Evolutionary conservation across 768 basidiomycete species (phyloP).

Genomic region (Lactarius psammicola): DNA sequence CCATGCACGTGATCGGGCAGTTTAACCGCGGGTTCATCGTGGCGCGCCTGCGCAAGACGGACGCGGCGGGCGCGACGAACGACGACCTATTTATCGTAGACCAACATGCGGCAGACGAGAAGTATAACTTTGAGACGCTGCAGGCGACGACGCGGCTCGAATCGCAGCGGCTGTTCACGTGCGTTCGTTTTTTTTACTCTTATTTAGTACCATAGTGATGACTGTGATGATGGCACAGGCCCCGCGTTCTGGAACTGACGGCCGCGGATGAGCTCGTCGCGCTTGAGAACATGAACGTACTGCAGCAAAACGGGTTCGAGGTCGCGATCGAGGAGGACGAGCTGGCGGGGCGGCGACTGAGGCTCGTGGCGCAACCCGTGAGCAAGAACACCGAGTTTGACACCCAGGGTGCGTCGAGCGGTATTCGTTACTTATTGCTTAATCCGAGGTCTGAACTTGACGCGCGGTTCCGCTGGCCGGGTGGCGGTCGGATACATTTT

Average conservation of each 20-base stretch:
- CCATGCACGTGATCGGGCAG: conserved; percentile 87
- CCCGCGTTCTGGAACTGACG: conserved; percentile 74
- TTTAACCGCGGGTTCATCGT: conserved; percentile 97
- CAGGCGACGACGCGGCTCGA: conserved; percentile 89
- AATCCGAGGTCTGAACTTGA: conserved; percentile 4
- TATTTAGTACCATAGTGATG: background rate
- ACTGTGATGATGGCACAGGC: conserved; percentile 44
- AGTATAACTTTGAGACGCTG: conserved; percentile 95
- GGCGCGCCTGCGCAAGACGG: conserved; percentile 54
- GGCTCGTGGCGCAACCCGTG: conserved; percentile 78
- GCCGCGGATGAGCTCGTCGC: conserved; percentile 89
- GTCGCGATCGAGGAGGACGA: conserved; percentile 54
- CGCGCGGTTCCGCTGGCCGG: background rate
- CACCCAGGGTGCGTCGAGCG: conserved; percentile 61
- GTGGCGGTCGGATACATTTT: too few relatives aligned
- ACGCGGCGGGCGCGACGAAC: conserved; percentile 33
- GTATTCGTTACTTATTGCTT: background rate
- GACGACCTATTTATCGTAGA: conserved; percentile 97
- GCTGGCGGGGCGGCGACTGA: conserved; percentile 47
- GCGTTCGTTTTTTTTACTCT: conserved; percentile 31
- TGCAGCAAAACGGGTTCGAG: conserved; percentile 89
- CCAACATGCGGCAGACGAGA: conserved; percentile 97
- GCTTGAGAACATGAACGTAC: conserved; percentile 79
- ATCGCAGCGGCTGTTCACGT: conserved; percentile 84
- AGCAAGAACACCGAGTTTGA: conserved; percentile 91